Evolutionary conservation across 192 early-diverging fungal genomes (phyloP), one percentile per base, ranked within the genome.

Genomic region (Spinellus fusiger): DNA sequence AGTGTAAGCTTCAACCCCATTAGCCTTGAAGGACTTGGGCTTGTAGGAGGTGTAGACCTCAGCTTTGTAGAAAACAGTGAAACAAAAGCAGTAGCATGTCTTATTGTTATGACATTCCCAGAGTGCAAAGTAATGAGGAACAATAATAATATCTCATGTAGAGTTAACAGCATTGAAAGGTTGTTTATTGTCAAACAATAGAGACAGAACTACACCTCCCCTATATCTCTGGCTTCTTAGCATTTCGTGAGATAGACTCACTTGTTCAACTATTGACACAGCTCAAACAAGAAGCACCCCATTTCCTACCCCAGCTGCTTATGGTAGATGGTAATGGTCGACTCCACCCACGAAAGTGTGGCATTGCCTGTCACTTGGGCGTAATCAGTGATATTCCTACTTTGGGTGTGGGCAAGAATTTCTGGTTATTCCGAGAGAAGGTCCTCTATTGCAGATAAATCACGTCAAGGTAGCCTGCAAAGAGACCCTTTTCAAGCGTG

Each of bases 361-460:
- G 95, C 23, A 81, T 90, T 0, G 95, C 95, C 16, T 86, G 87
- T 50, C 93, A 96, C 59, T 51, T 91, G 29, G 89, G 92, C 12
- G 86, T 93, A 0, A 56, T 82, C 23, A 66, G 83, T 5, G 72
- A 86, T 56, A 67, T 93, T 20, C 91, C 93, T 0, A 89, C 92
- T 0, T 80, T 96, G 25, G 95, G 94, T 5, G 84, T 95, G 23
- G 93, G 79, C 8, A 98, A 98, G 60, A 96, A 95, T 88, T 93
- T 65, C 65, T 96, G 10, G 81, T 87, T 35, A 85, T 96, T 51
- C 37, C 48, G 12, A 77, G 84, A 25, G 82, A 74, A 13, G 91
- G 86, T 9, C 44, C 64, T 16, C 62, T 38, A 23, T 69, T 78
- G 33, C 77, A 70, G 18, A 83, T 83, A 63, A 62, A 31, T 10